Evolutionary conservation across 2,329 filamentous ascomycete species (phyloP).

Genomic region (Fusarium sp.): DNA sequence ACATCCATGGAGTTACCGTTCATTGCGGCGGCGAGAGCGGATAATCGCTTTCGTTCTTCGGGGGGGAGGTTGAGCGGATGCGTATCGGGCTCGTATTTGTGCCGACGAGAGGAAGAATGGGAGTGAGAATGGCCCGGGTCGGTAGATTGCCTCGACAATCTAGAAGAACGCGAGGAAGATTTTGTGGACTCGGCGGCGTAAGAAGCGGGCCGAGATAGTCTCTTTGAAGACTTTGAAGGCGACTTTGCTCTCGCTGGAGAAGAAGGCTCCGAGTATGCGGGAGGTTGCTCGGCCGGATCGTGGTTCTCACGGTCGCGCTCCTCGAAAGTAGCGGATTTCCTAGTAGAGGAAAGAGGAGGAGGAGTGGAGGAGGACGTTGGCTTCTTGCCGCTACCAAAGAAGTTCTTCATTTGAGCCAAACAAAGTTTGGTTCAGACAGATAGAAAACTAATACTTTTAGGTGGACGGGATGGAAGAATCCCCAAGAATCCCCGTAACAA

Average conservation of each 20-base stretch:
- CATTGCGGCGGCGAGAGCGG: conserved; percentile 71
- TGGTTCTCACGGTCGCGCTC: conserved; percentile 48
- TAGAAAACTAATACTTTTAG: conserved; percentile 27
- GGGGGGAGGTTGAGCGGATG: conserved; percentile 93
- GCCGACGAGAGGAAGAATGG: conserved; percentile 59
- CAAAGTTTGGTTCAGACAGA: conserved; percentile 32
- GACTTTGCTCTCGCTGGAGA: conserved; percentile 55
- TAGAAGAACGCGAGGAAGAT: conserved; percentile 56
- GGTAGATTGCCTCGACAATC: conserved; percentile 62
- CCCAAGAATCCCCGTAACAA: conserved; percentile 53
- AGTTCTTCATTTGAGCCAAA: conserved; percentile 60
- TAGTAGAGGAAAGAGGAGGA: conserved; percentile 46
- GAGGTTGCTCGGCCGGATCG: conserved; percentile 50
- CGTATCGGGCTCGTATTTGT: conserved; percentile 73
- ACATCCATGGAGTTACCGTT: conserved; percentile 79
- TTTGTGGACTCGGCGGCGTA: conserved; percentile 48
- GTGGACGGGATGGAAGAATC: conserved; percentile 38
- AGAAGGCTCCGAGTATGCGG: conserved; percentile 50
- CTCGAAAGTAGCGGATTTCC: conserved; percentile 55
- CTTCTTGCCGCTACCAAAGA: conserved; percentile 62
- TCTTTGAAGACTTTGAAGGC: conserved; percentile 49
- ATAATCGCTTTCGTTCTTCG: conserved; percentile 84
- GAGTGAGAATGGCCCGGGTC: conserved; percentile 58
- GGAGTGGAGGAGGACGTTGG: conserved; percentile 37
- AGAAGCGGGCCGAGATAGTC: conserved; percentile 49